Evolutionary conservation across 768 basidiomycete species (phyloP).

Genomic region (Naganishia vaughanmartiniae): DNA sequence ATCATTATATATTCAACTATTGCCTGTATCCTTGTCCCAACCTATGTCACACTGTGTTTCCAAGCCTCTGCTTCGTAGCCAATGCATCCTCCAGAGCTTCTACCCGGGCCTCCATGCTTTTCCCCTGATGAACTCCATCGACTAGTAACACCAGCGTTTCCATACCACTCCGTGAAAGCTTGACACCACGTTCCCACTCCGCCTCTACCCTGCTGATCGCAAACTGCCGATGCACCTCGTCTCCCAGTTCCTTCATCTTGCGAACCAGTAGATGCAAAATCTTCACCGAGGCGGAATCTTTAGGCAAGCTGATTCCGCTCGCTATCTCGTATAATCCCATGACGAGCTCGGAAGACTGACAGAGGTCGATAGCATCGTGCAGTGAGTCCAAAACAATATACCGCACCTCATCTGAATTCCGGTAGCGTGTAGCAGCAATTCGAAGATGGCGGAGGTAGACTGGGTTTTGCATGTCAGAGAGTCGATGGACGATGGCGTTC

Average conservation of each 20-base stretch:
- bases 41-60: no score
- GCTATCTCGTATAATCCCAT: slow-evolving; percentile 1
- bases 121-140: background rate
- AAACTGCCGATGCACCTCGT: background rate
- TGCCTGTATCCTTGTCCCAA: no score
- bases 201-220: background rate
- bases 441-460: background rate
- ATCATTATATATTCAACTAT: no score
- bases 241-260: slow-evolving; percentile 19
- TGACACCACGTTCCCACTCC: background rate
- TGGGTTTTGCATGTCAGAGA: slow-evolving; percentile 1
- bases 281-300: background rate
- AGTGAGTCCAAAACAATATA: background rate
- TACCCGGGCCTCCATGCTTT: background rate
- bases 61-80: background rate
- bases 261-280: background rate
- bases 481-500: background rate
- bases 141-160: background rate
- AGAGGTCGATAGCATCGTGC: background rate
- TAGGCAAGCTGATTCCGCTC: background rate
- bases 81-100: background rate
- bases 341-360: background rate
- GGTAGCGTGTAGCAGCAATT: background rate
- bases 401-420: background rate
- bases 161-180: background rate